phyloP scores from a whole-genome alignment of 202 grass and related monocot genomes.

The Hordeum pubiflorum region DNA sequence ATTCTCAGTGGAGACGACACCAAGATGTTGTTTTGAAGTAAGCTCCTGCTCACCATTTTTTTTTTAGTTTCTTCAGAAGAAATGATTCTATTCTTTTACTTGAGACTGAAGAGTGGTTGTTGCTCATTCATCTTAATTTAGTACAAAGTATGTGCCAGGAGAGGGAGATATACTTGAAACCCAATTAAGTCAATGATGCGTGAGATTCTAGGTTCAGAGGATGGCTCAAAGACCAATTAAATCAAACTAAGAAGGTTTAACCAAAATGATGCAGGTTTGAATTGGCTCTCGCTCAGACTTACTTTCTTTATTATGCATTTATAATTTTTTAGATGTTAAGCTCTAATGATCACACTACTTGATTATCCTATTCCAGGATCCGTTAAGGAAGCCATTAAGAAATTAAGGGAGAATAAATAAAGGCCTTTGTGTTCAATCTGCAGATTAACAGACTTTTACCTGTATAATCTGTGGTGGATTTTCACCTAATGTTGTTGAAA shows the following conservation, averaged over 20 bases:
- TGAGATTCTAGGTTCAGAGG: slow-evolving; percentile 63
- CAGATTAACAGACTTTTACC: slow-evolving; percentile 60
- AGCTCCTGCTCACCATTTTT: slow-evolving; percentile 11
- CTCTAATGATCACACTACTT: slow-evolving; percentile 2
- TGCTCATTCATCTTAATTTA: neutral
- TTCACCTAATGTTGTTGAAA: neutral
- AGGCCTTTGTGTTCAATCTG: slow-evolving; percentile 89
- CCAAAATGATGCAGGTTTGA: slow-evolving; percentile 84
- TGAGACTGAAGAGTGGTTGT: neutral
- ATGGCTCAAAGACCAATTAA: slow-evolving; percentile 72
- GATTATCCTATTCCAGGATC: slow-evolving; percentile 30
- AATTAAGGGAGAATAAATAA: slow-evolving; percentile 72
- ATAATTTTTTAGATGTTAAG: neutral
- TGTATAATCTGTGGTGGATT: neutral
- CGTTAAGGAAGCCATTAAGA: slow-evolving; percentile 86
- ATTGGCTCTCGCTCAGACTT: neutral
- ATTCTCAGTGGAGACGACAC: slow-evolving; percentile 23
- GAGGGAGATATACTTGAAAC: slow-evolving; percentile 64
- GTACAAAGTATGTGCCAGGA: slow-evolving; percentile 31
- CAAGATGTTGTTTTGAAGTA: slow-evolving; percentile 40
- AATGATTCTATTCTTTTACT: neutral
- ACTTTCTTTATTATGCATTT: neutral
- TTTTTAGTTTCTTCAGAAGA: neutral
- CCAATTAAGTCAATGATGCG: slow-evolving; percentile 81
- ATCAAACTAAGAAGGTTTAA: slow-evolving; percentile 98